phyloP scores from a whole-genome alignment of 208 protist species.

The Trypanosoma scelopori region DNA sequence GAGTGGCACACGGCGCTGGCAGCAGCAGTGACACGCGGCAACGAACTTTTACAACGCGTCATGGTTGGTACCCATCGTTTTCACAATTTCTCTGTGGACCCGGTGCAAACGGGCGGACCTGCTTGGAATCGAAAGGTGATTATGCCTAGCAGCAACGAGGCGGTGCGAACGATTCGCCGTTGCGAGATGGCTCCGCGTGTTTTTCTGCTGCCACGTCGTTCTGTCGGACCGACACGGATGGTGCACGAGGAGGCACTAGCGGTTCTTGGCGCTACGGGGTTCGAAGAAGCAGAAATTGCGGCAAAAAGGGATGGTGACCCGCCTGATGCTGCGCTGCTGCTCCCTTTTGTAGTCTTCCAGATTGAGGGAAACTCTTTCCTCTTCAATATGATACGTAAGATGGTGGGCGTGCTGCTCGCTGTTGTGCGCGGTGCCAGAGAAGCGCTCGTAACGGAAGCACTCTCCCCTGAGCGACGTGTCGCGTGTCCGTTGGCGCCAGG shows the following conservation, averaged over 20 bases:
- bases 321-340: conserved; percentile 12
- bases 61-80: conserved; percentile 75
- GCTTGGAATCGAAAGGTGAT: conserved; percentile 47
- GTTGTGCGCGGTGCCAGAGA: conserved; percentile 56
- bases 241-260: conserved; percentile 10
- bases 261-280: background rate
- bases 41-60: conserved; percentile 40
- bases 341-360: conserved; percentile 77
- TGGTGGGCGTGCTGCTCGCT: conserved; percentile 70
- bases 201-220: conserved; percentile 42
- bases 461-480: conserved; percentile 54
- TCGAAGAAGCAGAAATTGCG: background rate
- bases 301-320: background rate
- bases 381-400: conserved; percentile 90
- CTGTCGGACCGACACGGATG: conserved; percentile 10
- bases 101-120: conserved; percentile 30
- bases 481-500: conserved; percentile 71
- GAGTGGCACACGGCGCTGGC: conserved; percentile 36
- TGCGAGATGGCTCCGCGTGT: conserved; percentile 63
- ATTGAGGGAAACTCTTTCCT: conserved; percentile 85
- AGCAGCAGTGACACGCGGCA: conserved; percentile 35
- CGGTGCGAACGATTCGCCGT: conserved; percentile 64
- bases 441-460: conserved; percentile 43
- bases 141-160: conserved; percentile 56
- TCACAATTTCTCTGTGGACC: conserved; percentile 86